Base-by-base conservation (phyloP, 768 basidiomycete species). In the Boletus rubescentipes region DNA sequence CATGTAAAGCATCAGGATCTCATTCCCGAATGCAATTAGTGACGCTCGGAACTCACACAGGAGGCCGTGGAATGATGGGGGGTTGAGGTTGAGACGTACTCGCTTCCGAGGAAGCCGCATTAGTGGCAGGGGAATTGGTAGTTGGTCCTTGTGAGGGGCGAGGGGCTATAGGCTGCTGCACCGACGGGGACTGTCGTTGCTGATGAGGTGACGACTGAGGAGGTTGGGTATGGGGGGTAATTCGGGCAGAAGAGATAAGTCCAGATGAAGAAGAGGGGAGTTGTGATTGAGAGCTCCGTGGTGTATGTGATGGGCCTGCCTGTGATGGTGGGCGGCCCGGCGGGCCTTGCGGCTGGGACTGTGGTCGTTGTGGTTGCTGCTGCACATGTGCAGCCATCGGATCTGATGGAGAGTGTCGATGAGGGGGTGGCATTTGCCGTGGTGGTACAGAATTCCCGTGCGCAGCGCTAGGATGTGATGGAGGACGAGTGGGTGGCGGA, bases 271-370 rank as follows among this genome's bases (percentile, higher is more conserved):
- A 53, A 64, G 76, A 31, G 5, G 68, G 71, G 16, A 76, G 70
- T 40, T 71, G 72, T 14, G 70, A 57, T 35, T 75, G 71, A 45
- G 66, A 60, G 30, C 62, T 63, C 44, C 74, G 77, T n/a, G 81
- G 82, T 16, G 82, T 81, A 38, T 72, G 77, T 21, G 78, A 74
- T 48, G 68, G 72, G 11, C 77, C 76, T 10, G 77, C 63, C 54
- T 80, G 79, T 36, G 82, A 81, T 21, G 80, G 77, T 31, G 79
- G 79, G 40, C 79, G 75, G 42, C 74, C 77, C 38, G 78, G 76
- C 4, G 64, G 73, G 18, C 69, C 72, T 53, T 81, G 82, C 3
- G 81, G 83, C 53, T 86, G 86, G 4, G 84, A 85, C 46, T 80
- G 84, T 21, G 84, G 84, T 37, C 82, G 76, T 57, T 74, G 79